Conservation (phyloP, 768 basidiomycete genomes). For the Sutorius australiensis region DNA sequence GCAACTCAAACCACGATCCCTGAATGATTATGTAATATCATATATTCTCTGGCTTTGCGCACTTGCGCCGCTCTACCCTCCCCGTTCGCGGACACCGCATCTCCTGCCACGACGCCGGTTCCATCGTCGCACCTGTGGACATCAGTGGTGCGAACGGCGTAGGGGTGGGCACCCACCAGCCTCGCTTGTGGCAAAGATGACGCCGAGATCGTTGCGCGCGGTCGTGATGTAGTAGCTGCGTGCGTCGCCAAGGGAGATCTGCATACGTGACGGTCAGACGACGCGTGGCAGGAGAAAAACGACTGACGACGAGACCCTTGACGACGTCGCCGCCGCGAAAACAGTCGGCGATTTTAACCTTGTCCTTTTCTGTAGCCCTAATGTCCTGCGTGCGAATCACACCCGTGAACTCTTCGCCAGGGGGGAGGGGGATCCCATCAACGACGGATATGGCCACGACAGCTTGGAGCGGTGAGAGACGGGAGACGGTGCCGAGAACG, state of each 20-base stretch:
- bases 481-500: constrained; percentile 77
- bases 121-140: constrained; percentile 67
- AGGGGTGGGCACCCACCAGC: constrained; percentile 49
- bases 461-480: constrained; percentile 81
- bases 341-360: constrained; percentile 84
- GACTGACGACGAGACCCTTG: constrained; percentile 75
- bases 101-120: constrained; percentile 85
- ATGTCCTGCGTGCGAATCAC: constrained; percentile 88
- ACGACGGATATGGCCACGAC: constrained; percentile 81
- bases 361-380: constrained; percentile 85
- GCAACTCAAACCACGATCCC: constrained; percentile 14
- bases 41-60: constrained; percentile 71
- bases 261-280: constrained; percentile 4
- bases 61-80: constrained; percentile 75
- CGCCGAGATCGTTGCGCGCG: constrained; percentile 85
- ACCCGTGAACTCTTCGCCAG: constrained; percentile 85
- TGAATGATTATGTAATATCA: constrained; percentile 19
- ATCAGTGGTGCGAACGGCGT: constrained; percentile 2
- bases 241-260: constrained; percentile 92
- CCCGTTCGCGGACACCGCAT: constrained; percentile 87
- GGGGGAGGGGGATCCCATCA: constrained; percentile 77
- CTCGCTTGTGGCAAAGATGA: constrained; percentile 88
- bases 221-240: constrained; percentile 91
- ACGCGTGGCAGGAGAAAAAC: not conserved
- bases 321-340: constrained; percentile 92